Conservation (phyloP, 2,329 filamentous ascomycete species). For the Coniosporium tulheliwenetii region DNA sequence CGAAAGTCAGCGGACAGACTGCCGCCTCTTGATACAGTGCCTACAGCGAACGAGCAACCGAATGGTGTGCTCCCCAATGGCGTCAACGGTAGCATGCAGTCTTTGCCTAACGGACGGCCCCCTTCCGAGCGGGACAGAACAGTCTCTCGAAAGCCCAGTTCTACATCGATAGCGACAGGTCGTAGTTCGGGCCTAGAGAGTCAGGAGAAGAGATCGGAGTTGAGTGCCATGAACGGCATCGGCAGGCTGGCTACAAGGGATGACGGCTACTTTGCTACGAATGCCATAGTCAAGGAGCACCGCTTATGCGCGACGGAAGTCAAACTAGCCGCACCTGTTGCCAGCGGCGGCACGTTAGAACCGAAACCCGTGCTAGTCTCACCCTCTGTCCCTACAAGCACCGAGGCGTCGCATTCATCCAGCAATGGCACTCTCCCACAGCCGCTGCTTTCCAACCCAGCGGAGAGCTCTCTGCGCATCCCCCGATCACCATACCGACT, state of each 20-base stretch:
- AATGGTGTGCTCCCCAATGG: conserved; percentile 20
- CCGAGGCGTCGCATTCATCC: neutral
- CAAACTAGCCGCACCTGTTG: conserved; percentile 13
- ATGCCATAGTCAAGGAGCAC: conserved; percentile 9
- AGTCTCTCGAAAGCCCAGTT: conserved; percentile 15
- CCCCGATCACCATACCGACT: conserved; percentile 15
- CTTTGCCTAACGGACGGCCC: conserved; percentile 41
- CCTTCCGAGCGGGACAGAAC: conserved; percentile 7
- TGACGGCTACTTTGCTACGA: conserved; percentile 30
- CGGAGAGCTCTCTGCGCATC: conserved; percentile 1
- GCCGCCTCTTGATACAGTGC: conserved; percentile 8
- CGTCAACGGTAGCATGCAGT: conserved; percentile 43
- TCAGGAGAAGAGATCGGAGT: conserved; percentile 13
- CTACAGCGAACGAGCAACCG: conserved; percentile 13
- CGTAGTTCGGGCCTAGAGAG: conserved; percentile 10
- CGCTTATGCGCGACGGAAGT: conserved; percentile 7
- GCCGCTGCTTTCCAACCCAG: neutral
- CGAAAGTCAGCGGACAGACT: conserved; percentile 13
- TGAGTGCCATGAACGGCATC: conserved; percentile 8
- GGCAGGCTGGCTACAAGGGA: conserved; percentile 16
- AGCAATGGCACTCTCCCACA: too few relatives aligned
- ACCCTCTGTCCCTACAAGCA: neutral
- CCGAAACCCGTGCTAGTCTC: conserved; percentile 1
- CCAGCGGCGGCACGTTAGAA: conserved; percentile 12
- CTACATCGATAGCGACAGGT: conserved; percentile 6